Conservation (phyloP, 2,329 filamentous ascomycete genomes). For the Alternaria postmessia region DNA sequence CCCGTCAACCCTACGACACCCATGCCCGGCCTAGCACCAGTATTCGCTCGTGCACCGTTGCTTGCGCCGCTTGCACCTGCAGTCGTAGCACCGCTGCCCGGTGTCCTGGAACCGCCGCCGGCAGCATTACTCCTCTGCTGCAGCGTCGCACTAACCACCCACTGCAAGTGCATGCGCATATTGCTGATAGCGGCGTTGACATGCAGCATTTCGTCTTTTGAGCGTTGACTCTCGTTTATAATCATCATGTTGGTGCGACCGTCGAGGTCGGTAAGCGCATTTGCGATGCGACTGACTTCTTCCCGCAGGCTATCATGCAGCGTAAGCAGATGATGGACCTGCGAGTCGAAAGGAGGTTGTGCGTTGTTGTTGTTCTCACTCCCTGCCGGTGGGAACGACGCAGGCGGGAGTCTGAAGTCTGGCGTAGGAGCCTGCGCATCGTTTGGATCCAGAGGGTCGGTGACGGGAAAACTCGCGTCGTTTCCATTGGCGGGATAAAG, state of each 20-base stretch:
- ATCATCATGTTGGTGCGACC: constrained; percentile 68
- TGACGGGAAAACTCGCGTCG: constrained; percentile 43
- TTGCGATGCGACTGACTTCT: constrained; percentile 64
- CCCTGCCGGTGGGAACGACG: constrained; percentile 42
- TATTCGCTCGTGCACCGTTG: constrained; percentile 37
- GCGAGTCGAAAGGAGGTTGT: constrained; percentile 54
- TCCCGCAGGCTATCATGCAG: constrained; percentile 69
- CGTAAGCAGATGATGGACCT: constrained; percentile 66
- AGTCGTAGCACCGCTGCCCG: constrained; percentile 20
- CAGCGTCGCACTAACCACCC: constrained; percentile 66
- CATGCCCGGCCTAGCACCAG: constrained; percentile 26
- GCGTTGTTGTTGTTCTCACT: constrained; percentile 32
- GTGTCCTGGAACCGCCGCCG: constrained; percentile 35
- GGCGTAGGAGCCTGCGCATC: constrained; percentile 46
- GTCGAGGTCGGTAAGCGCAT: constrained; percentile 66
- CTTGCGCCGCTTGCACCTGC: constrained; percentile 30
- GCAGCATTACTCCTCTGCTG: constrained; percentile 50
- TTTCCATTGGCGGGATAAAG: constrained; percentile 48
- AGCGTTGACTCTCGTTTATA: constrained; percentile 68
- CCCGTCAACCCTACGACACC: constrained; percentile 32
- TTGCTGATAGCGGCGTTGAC: constrained; percentile 67
- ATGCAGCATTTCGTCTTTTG: constrained; percentile 69
- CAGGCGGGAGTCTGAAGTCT: constrained; percentile 46
- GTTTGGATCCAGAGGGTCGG: constrained; percentile 46
- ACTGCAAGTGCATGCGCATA: constrained; percentile 68